Percentiles rank a stretch among this genome's conserved stretches.
Evolutionary conservation across 164 flowering plant species (phyloP).

Genomic region (Amborella trichopoda): DNA sequence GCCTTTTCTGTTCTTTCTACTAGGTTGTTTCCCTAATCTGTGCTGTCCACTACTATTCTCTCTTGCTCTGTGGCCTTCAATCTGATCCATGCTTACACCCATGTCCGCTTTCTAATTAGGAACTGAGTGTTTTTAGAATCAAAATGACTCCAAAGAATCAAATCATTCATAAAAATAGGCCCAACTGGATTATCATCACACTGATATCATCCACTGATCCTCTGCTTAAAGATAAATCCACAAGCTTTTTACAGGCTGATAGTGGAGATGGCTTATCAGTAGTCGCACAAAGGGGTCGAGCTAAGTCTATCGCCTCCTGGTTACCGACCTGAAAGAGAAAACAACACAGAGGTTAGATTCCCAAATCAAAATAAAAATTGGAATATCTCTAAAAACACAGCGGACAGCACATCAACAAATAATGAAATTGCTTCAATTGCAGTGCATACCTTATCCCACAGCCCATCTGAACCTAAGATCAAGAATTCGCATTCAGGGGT

Average conservation of each 20-base stretch:
- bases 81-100: too few species aligned
- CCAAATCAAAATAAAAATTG: not conserved
- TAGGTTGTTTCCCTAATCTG: too few species aligned
- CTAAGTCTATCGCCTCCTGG: constrained; percentile 76
- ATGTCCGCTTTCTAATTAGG: too few species aligned
- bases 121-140: too few species aligned
- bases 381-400: not conserved
- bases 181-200: constrained; percentile 52
- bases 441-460: constrained; percentile 73
- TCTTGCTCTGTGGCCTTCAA: too few species aligned
- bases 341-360: not conserved
- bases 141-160: too few species aligned
- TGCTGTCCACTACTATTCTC: too few species aligned
- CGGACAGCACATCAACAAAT: not conserved
- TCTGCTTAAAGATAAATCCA: constrained; percentile 37
- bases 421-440: not conserved
- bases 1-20: too few species aligned
- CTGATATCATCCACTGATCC: constrained; percentile 69
- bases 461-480: constrained; percentile 81
- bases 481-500: constrained; percentile 52
- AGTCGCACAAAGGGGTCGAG: constrained; percentile 28
- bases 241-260: constrained; percentile 64
- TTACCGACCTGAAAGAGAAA: constrained; percentile 46
- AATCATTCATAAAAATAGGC: constrained; percentile 25
- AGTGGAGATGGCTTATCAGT: constrained; percentile 20